A percentile compares a stretch with the other conserved stretches of the same genome.
Conservation (phyloP, 2,329 filamentous ascomycete species). For the Aspergillus transmontanensis region DNA sequence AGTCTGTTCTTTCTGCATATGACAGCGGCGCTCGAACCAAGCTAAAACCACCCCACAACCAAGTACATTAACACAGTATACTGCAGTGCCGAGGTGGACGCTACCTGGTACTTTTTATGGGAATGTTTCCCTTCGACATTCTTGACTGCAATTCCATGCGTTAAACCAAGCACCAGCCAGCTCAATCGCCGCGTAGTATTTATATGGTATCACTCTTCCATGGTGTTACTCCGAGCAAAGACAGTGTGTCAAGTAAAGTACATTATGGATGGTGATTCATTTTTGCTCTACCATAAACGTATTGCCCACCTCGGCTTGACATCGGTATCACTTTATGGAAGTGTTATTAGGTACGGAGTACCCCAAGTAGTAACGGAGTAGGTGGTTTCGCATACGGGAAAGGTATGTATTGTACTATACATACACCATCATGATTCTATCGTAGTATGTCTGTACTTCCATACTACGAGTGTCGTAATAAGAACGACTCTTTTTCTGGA, state of each 20-base stretch:
- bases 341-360: too few species aligned
- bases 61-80: background rate
- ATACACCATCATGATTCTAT: too few species aligned
- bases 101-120: background rate
- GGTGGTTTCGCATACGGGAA: too few species aligned
- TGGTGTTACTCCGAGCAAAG: background rate
- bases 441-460: too few species aligned
- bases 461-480: too few species aligned
- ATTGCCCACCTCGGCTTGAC: background rate
- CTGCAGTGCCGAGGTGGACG: background rate
- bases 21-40: background rate
- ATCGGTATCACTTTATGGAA: background rate
- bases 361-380: too few species aligned
- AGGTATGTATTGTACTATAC: too few species aligned
- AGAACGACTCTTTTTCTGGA: too few species aligned
- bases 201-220: background rate
- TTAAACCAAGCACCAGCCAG: background rate
- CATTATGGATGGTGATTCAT: background rate
- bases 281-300: background rate
- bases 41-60: background rate
- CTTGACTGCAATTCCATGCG: background rate
- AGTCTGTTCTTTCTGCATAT: background rate
- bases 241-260: background rate
- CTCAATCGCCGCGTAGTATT: too few species aligned
- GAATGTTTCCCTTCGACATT: background rate